Conservation (phyloP, 257 asterid genomes). For the Solanum commersonii region DNA sequence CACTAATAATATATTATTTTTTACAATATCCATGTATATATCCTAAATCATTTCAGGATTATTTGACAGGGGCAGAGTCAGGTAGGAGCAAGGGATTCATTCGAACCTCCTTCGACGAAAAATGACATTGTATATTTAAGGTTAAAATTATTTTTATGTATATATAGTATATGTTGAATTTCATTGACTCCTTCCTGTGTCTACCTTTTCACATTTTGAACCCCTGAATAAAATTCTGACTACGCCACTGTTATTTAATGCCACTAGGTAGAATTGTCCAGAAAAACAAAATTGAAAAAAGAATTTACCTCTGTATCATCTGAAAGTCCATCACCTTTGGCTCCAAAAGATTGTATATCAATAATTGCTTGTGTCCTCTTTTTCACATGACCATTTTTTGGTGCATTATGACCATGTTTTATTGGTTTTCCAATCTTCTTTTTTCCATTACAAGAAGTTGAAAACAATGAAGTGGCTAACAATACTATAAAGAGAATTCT, state of each 20-base stretch:
- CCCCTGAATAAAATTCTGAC: no score
- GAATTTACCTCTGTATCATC: slow-evolving; percentile 55
- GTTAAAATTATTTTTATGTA: no score
- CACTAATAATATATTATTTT: neutral
- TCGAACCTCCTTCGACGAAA: no score
- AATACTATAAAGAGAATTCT: slow-evolving; percentile 8
- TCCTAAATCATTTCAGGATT: neutral
- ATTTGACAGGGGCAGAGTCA: no score
- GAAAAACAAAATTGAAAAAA: neutral
- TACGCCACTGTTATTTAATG: neutral
- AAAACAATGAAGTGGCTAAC: slow-evolving; percentile 20
- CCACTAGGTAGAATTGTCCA: neutral
- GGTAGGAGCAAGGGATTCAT: neutral
- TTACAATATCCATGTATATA: neutral
- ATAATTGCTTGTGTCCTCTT: neutral
- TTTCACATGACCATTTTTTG: neutral
- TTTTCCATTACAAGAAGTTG: slow-evolving; percentile 18
- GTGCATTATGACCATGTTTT: neutral
- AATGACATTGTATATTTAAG: no score
- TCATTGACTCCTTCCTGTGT: neutral
- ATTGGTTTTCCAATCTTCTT: neutral
- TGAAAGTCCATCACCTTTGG: slow-evolving; percentile 46
- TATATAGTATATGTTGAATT: no score
- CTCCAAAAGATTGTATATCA: slow-evolving; percentile 64
- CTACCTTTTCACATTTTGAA: neutral